phyloP scores from a whole-genome alignment of 129 eudicot species.

The Pseudognaphalium luteoalbum region DNA sequence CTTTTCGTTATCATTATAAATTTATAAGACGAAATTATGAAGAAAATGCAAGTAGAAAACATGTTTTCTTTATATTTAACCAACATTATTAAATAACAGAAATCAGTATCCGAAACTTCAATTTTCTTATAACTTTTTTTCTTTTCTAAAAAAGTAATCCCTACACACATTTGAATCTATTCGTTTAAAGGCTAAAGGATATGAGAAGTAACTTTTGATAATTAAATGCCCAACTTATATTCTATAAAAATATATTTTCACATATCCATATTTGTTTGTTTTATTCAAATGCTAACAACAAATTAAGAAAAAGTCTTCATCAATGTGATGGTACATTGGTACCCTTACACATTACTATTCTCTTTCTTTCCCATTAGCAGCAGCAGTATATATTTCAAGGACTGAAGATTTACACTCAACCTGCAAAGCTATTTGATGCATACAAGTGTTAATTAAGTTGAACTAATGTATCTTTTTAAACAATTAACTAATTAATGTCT shows the following conservation, averaged over 20 bases:
- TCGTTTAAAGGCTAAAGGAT: neutral
- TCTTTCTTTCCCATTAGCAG: neutral
- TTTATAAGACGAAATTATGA: no score
- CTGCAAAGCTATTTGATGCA: conserved; percentile 4
- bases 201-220: neutral
- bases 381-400: conserved; percentile 1
- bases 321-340: conserved; percentile 10
- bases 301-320: conserved; percentile 15
- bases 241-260: neutral
- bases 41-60: no score
- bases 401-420: conserved; percentile 7
- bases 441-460: neutral
- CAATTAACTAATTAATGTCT: conserved; percentile 9
- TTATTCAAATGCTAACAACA: neutral
- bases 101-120: no score
- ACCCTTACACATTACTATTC: conserved; percentile 6
- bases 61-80: no score
- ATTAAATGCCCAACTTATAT: neutral
- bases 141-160: neutral
- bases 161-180: neutral
- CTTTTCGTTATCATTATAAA: no score
- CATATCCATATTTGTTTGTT: neutral
- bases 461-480: conserved; percentile 17
- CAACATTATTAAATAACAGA: no score
- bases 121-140: no score